phyloP scores from a whole-genome alignment of 768 basidiomycete species.

The Dioszegia crocea region DNA sequence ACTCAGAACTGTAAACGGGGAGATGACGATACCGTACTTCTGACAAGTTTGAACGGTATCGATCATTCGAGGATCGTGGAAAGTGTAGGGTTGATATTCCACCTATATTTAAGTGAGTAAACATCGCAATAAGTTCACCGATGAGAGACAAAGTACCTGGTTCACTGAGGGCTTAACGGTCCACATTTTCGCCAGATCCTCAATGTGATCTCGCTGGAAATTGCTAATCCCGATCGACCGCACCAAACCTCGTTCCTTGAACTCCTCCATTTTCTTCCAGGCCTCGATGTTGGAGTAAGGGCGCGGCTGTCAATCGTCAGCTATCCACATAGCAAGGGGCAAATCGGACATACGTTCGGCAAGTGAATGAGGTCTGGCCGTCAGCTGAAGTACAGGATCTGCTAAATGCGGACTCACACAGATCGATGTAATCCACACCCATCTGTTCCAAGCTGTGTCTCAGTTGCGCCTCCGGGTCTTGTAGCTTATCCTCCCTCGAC shows the following conservation, averaged over 20 bases:
- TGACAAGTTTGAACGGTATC: slow-evolving; percentile 41
- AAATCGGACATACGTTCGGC: slow-evolving; percentile 22
- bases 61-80: slow-evolving; percentile 18
- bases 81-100: slow-evolving; percentile 51
- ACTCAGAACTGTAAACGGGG: slow-evolving; percentile 36
- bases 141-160: too few species aligned
- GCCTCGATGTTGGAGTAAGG: slow-evolving; percentile 51
- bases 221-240: slow-evolving; percentile 52
- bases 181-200: slow-evolving; percentile 41
- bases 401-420: slow-evolving; percentile 50
- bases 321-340: not conserved
- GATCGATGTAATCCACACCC: slow-evolving; percentile 17
- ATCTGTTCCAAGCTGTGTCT: slow-evolving; percentile 52
- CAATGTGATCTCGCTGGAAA: slow-evolving; percentile 49
- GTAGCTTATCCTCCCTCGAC: not conserved
- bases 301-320: not conserved
- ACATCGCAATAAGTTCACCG: too few species aligned
- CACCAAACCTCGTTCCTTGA: slow-evolving; percentile 54
- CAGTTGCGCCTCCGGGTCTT: slow-evolving; percentile 46
- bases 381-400: not conserved
- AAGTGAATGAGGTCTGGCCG: slow-evolving; percentile 58
- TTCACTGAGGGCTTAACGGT: slow-evolving; percentile 48
- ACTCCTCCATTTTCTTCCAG: slow-evolving; percentile 63
- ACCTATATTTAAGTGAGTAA: slow-evolving; percentile 47
- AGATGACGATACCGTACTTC: slow-evolving; percentile 40